A percentile compares a stretch with the other conserved stretches of the same genome.
Evolutionary conservation across 257 asterid genomes (phyloP).

Genomic region (Eucommia ulmoides): DNA sequence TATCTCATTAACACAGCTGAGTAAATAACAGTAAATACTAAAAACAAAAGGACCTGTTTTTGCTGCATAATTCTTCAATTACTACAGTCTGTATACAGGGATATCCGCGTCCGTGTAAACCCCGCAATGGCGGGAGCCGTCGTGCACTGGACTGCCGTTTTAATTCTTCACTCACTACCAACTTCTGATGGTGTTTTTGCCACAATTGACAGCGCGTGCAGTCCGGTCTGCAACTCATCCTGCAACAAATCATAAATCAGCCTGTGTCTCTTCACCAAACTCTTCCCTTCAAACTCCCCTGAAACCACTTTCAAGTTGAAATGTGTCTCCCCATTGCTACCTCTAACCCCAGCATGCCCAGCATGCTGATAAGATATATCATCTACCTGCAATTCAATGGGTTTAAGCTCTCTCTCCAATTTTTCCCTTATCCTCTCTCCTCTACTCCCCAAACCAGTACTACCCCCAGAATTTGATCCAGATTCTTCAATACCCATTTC

Average conservation of each 20-base stretch:
- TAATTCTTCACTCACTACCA: constrained; percentile 17
- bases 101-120: too few species aligned
- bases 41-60: too few species aligned
- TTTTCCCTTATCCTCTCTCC: constrained; percentile 53
- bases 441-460: constrained; percentile 33
- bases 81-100: too few species aligned
- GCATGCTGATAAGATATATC: constrained; percentile 87
- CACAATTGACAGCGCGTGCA: constrained; percentile 65
- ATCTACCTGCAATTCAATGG: constrained; percentile 44
- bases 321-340: constrained; percentile 80
- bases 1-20: too few species aligned
- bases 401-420: constrained; percentile 40
- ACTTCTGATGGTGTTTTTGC: constrained; percentile 71
- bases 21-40: too few species aligned
- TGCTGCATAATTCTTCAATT: too few species aligned
- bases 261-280: constrained; percentile 89
- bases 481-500: constrained; percentile 10
- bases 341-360: constrained; percentile 63
- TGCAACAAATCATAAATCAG: constrained; percentile 62
- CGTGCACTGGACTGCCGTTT: too few species aligned
- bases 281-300: constrained; percentile 69
- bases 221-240: constrained; percentile 64
- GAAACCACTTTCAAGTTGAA: constrained; percentile 67
- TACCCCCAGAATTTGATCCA: constrained; percentile 8
- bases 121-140: too few species aligned